Base-by-base conservation (phyloP, 2,329 filamentous ascomycete genomes). In the Fusarium sp. region DNA sequence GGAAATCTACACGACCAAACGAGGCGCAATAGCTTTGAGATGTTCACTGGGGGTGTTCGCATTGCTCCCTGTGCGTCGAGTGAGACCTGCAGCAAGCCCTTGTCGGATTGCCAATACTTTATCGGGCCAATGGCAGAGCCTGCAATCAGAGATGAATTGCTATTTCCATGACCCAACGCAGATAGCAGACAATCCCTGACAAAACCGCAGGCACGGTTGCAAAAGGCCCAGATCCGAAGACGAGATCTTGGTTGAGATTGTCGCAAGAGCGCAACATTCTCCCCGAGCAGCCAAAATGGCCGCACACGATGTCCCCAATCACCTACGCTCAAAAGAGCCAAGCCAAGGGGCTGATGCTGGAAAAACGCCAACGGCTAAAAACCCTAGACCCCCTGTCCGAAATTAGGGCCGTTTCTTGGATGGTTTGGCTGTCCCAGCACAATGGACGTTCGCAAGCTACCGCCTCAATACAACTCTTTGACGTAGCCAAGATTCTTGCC, bases 61-160 rank as follows among this genome's bases (percentile, higher is more conserved):
- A 57, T 40, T 50, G 24, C 61, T 60, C 42, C 52, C 67, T 62
- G 54, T 18, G 47, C 27, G 29, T 64, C 18, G 6, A 29, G 56
- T 20, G 40, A 52, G 50, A 35, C 29, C 42, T 66, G 50, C 38
- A 64, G 29, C 18, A 34, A 14, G 47, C 40, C 70, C 71, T 71
- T 58, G 70, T 67, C 66, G 24, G 20, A 24, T 22, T 59, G 47
- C 58, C 38, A 40, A 56, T 52, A 29, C 66, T 35, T 47, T 73
- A 75, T 75, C 69, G 59, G 38, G 45, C 72, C 72, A 74, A 74
- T 74, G 47, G 31, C 37, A 67, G 16, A 47, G 5, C 42, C 14
- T 22, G 18, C 16, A 66, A 67, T 62, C 24, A 57, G 29, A n/a
- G 20, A 16, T 22, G 37, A 64, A 70, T 73, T 70, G 63, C 72